Percentiles rank a stretch among this genome's conserved stretches.
Evolutionary conservation across 31 red algal genomes (phyloP).

Genomic region (Odonthalia washingtoniensis): DNA sequence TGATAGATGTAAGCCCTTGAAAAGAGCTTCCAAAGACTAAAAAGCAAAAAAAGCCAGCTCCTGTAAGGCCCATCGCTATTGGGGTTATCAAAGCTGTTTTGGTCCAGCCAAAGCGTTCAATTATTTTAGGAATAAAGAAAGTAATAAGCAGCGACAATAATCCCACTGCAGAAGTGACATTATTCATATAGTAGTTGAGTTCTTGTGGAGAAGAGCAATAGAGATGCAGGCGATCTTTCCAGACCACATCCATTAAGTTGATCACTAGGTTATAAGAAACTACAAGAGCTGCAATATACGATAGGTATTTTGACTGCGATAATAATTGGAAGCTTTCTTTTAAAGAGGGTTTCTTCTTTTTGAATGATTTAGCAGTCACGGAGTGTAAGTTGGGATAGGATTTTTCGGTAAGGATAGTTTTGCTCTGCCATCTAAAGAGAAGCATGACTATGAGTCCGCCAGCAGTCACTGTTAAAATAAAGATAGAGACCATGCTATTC

Average conservation of each 20-base stretch:
- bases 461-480: constrained; percentile 87
- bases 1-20: constrained; percentile 63
- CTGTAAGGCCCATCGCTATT: constrained; percentile 88
- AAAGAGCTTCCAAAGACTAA: constrained; percentile 88
- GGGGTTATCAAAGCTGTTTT: constrained; percentile 93
- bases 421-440: constrained; percentile 53
- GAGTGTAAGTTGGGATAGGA: constrained; percentile 83
- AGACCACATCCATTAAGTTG: constrained; percentile 98
- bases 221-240: constrained; percentile 86
- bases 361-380: constrained; percentile 83
- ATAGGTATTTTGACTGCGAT: constrained; percentile 89
- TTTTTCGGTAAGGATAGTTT: constrained; percentile 88
- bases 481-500: constrained; percentile 92
- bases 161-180: constrained; percentile 91
- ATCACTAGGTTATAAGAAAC: constrained; percentile 97
- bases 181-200: constrained; percentile 96
- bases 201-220: constrained; percentile 93
- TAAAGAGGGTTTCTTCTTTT: constrained; percentile 91
- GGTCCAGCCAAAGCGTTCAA: constrained; percentile 94
- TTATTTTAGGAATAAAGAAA: constrained; percentile 89
- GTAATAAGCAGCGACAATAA: constrained; percentile 89
- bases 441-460: constrained; percentile 75
- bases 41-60: constrained; percentile 90
- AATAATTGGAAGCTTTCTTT: constrained; percentile 92
- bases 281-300: constrained; percentile 91